Percentiles rank a stretch among this genome's conserved stretches.
These are phyloP conservation scores for Pyrenula aspistea DNA, from an alignment of 495 filamentous ascomycete species.

Conservation along the genomic window DNA sequence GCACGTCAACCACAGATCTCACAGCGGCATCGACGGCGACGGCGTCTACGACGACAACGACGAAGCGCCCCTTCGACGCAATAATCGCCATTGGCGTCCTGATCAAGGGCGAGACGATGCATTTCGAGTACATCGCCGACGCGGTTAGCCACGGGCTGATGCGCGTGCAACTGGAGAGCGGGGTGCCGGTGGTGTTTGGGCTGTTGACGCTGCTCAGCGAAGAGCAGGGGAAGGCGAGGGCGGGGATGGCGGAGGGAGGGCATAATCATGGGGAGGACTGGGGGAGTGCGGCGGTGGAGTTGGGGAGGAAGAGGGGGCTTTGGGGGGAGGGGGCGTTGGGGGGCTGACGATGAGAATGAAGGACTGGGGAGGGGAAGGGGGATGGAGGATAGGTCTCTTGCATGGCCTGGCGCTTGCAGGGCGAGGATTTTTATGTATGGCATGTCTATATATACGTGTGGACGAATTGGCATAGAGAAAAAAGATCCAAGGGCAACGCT, in stretches of 20 bases:
- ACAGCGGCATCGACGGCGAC: slow-evolving; percentile 11
- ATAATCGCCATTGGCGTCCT: slow-evolving; percentile 91
- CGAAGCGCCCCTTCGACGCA: slow-evolving; percentile 66
- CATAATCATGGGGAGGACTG: slow-evolving; percentile 87
- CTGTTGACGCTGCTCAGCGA: slow-evolving; percentile 81
- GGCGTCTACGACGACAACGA: slow-evolving; percentile 19
- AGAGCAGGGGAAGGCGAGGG: slow-evolving; percentile 74
- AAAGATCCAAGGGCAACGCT: too few relatives aligned
- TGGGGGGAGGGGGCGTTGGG: slow-evolving; percentile 35
- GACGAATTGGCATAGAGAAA: too few relatives aligned
- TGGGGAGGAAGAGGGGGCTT: slow-evolving; percentile 29
- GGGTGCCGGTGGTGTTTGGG: slow-evolving; percentile 84
- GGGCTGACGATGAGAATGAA: background rate
- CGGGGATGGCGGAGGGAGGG: slow-evolving; percentile 52
- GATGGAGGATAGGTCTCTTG: background rate
- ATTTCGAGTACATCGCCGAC: slow-evolving; percentile 97
- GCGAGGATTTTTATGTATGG: too few relatives aligned
- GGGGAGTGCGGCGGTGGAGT: slow-evolving; percentile 51
- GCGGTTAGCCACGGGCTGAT: slow-evolving; percentile 83
- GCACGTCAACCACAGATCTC: background rate
- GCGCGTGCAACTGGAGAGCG: slow-evolving; percentile 80
- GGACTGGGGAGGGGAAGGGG: background rate
- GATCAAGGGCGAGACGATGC: slow-evolving; percentile 97
- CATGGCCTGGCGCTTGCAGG: too few relatives aligned
- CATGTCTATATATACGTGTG: too few relatives aligned